Evolutionary conservation across 1,284 basidiomycete genomes (phyloP).

Genomic region (Ganoderma leucocontextum): DNA sequence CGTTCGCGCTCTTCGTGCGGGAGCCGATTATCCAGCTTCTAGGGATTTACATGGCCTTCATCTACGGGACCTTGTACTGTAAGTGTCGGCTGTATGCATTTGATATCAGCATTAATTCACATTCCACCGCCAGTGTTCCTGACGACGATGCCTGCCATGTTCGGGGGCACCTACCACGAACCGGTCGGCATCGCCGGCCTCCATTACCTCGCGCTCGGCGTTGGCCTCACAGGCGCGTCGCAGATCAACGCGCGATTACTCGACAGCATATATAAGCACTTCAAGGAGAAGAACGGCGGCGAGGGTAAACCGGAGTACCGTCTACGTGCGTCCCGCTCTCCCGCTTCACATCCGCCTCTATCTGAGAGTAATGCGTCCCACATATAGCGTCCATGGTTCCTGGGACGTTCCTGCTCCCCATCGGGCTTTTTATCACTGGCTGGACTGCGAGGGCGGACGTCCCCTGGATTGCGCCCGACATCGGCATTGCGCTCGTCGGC

Average conservation of each 20-base stretch:
- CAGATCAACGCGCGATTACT: conserved; percentile 67
- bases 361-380: neutral
- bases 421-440: conserved; percentile 70
- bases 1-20: conserved; percentile 52
- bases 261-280: conserved; percentile 61
- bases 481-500: conserved; percentile 65
- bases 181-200: conserved; percentile 63
- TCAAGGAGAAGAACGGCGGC: conserved; percentile 59
- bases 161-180: conserved; percentile 58
- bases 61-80: conserved; percentile 65
- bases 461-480: conserved; percentile 75
- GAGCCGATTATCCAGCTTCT: conserved; percentile 57
- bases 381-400: conserved; percentile 64
- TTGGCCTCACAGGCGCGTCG: conserved; percentile 59
- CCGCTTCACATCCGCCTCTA: neutral
- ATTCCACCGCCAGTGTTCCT: conserved; percentile 54
- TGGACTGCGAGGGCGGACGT: conserved; percentile 65
- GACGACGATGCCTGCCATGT: conserved; percentile 73
- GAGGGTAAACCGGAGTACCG: conserved; percentile 66
- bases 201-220: conserved; percentile 70
- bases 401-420: conserved; percentile 60
- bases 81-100: conserved; percentile 35
- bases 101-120: neutral
- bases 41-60: conserved; percentile 57
- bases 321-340: conserved; percentile 35